Evolutionary conservation across 106 monocot species (phyloP), one percentile per base, ranked within the genome.

Genomic region (Allium sativum): DNA sequence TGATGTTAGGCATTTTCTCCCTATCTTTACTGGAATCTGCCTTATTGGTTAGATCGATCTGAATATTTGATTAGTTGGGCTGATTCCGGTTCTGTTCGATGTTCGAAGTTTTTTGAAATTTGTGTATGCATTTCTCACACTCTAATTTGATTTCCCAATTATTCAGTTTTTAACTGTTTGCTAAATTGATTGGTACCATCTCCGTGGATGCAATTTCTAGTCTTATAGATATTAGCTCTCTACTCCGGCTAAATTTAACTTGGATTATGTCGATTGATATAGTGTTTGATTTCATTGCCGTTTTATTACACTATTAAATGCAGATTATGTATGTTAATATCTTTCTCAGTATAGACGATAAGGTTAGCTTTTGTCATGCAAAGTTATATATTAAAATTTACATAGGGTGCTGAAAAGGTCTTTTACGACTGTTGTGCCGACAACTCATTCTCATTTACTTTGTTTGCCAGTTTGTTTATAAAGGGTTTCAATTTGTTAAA

Each of bases 31-130:
- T 60, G 42, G 44, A 15, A 44, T 44, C 18, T 7, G n/a, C 6
- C 44, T 60, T 60, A 16, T 60, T 18, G 15, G 60, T 60, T 44
- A 5, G 60, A 43, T 60, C 44, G 10, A 60, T 43, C 19, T 60
- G 42, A 42, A 44, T 43, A 0, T 60, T 44, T 60, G 16, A 18
- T 14, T n/a, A 60, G 44, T 60, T 44, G 60, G 40, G 60, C 31
- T 31, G 31, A 31, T 31, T 31, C 31, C 5, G 31, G 5, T 31
- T 5, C 1, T 60, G 9, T 44, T 44, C 60, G 42, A n/a, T n/a
- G 44, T 43, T 43, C 44, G 42, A 17, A 43, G 60, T 60, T 60
- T 60, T 17, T 44, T 18, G 40, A 60, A 31, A 5, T 44, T 59
- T 3, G 43, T 3, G 21, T 43, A 16, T 42, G 7, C 7, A 41